Percentiles rank a stretch among this genome's conserved stretches.
phyloP scores from a whole-genome alignment of 1,284 basidiomycete genomes.

The Ganoderma resinaceum region DNA sequence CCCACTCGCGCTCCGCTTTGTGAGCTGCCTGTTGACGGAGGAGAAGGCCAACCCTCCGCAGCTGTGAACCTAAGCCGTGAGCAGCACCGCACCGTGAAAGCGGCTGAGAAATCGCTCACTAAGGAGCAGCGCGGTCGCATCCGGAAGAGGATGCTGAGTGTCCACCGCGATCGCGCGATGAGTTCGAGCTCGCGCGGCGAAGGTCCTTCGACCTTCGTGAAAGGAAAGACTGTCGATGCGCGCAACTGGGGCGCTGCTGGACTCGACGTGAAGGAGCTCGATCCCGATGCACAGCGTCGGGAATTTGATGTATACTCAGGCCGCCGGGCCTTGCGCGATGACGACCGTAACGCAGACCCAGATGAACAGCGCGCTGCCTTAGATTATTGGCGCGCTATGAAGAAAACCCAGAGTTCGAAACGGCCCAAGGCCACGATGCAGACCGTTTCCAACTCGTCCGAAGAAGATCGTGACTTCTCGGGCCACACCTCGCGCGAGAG shows the following conservation, averaged over 20 bases:
- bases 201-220: slow-evolving; percentile 20
- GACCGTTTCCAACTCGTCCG: neutral
- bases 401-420: neutral
- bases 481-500: neutral
- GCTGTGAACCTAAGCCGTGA: too few species aligned
- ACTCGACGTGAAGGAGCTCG: slow-evolving; percentile 9
- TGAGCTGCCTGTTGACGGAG: too few species aligned
- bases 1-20: too few species aligned
- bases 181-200: slow-evolving; percentile 15
- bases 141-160: too few species aligned
- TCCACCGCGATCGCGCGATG: too few species aligned
- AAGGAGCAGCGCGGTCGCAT: too few species aligned
- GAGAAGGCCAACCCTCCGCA: too few species aligned
- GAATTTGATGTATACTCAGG: slow-evolving; percentile 6
- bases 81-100: too few species aligned
- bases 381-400: neutral
- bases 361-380: slow-evolving; percentile 12
- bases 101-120: too few species aligned
- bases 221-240: slow-evolving; percentile 26
- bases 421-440: neutral
- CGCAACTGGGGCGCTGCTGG: slow-evolving; percentile 23
- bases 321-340: neutral
- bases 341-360: neutral
- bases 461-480: neutral
- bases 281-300: slow-evolving; percentile 13